phyloP scores from a whole-genome alignment of 768 basidiomycete species.

The Suillus fuscotomentosus region DNA sequence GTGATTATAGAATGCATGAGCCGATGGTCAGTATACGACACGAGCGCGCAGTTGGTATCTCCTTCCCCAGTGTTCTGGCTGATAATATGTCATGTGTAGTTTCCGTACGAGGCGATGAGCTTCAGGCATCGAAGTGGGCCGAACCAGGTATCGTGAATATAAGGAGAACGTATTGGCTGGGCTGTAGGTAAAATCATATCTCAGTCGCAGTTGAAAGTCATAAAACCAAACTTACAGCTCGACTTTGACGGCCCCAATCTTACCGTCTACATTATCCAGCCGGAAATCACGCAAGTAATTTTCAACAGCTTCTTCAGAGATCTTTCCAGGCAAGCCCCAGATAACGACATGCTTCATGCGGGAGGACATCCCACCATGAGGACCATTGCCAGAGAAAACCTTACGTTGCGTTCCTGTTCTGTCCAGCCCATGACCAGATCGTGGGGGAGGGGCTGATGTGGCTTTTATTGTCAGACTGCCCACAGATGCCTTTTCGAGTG shows the following conservation, averaged over 20 bases:
- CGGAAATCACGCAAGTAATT: slow-evolving; percentile 43
- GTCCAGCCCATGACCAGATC: slow-evolving; percentile 24
- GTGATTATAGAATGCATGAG: slow-evolving; percentile 6
- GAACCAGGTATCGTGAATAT: slow-evolving; percentile 54
- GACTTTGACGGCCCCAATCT: slow-evolving; percentile 49
- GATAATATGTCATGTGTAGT: slow-evolving; percentile 56
- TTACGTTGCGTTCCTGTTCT: slow-evolving; percentile 22
- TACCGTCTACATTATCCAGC: slow-evolving; percentile 39
- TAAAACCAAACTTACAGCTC: slow-evolving; percentile 32
- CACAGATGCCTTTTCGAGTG: slow-evolving; percentile 44
- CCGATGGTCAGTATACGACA: slow-evolving; percentile 44
- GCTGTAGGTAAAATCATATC: slow-evolving; percentile 20
- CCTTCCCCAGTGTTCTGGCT: slow-evolving; percentile 32
- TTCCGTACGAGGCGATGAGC: slow-evolving; percentile 67
- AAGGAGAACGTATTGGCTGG: slow-evolving; percentile 40
- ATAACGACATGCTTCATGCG: slow-evolving; percentile 56
- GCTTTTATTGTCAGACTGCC: slow-evolving; percentile 44
- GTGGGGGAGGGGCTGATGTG: slow-evolving; percentile 23
- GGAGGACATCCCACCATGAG: slow-evolving; percentile 48
- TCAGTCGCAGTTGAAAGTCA: slow-evolving; percentile 7
- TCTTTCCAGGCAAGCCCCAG: slow-evolving; percentile 58
- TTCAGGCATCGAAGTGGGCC: slow-evolving; percentile 55
- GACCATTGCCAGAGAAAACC: slow-evolving; percentile 34
- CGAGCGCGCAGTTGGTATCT: slow-evolving; percentile 46
- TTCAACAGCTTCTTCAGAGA: slow-evolving; percentile 34